Evolutionary conservation across 2,329 filamentous ascomycete genomes (phyloP).

Genomic region (Aspergillus hiratsukae): DNA sequence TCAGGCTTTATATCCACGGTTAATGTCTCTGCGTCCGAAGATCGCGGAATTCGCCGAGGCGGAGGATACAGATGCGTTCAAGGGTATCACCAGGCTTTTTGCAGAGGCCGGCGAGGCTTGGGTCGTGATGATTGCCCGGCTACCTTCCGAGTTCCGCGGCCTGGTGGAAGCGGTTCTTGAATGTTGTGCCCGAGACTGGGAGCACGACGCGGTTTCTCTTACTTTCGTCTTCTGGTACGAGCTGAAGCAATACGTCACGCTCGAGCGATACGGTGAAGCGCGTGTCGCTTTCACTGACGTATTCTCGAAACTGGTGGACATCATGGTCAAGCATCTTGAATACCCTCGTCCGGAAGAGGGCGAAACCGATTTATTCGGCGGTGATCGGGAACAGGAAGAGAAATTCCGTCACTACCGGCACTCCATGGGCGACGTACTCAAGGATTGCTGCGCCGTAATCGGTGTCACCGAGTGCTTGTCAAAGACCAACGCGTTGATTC

Average conservation of each 20-base stretch:
- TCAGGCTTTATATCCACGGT: constrained; percentile 72
- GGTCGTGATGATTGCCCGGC: constrained; percentile 83
- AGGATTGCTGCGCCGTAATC: constrained; percentile 95
- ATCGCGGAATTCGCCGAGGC: constrained; percentile 70
- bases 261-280: constrained; percentile 84
- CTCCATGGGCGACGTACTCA: constrained; percentile 94
- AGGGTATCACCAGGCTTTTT: constrained; percentile 84
- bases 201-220: constrained; percentile 84
- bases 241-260: constrained; percentile 88
- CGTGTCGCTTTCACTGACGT: constrained; percentile 72
- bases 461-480: constrained; percentile 84
- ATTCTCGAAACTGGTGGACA: constrained; percentile 84
- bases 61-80: constrained; percentile 81
- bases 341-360: constrained; percentile 75
- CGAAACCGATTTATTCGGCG: constrained; percentile 84
- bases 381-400: constrained; percentile 91
- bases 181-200: constrained; percentile 79
- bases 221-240: constrained; percentile 99
- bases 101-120: constrained; percentile 90
- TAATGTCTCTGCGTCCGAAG: constrained; percentile 71
- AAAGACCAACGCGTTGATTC: constrained; percentile 82
- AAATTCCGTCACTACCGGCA: constrained; percentile 96
- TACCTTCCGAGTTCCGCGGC: constrained; percentile 74
- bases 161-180: constrained; percentile 91
- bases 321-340: constrained; percentile 85